phyloP scores from a whole-genome alignment of 129 eudicot species.

The Escallonia rubra region DNA sequence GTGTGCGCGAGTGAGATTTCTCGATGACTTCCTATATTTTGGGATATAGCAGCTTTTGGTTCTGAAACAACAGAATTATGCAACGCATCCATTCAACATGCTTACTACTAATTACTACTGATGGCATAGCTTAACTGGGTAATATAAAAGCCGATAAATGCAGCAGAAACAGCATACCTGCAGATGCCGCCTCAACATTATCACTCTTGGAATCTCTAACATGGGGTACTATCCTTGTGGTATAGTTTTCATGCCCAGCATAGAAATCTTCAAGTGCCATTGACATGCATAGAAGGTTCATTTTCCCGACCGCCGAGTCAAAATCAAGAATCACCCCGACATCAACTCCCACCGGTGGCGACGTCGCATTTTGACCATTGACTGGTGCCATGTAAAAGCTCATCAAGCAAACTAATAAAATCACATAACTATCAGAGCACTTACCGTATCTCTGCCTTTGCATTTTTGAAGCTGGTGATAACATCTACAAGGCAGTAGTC shows the following conservation, averaged over 20 bases:
- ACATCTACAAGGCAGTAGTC: no score
- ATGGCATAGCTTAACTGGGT: no score
- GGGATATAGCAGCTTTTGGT: no score
- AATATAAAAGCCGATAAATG: neutral
- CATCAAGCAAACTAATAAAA: neutral
- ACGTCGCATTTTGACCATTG: neutral
- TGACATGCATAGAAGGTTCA: slow-evolving; percentile 21
- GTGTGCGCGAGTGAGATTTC: no score
- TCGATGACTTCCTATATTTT: no score
- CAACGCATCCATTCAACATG: neutral
- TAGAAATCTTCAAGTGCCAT: slow-evolving; percentile 40
- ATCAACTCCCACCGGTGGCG: slow-evolving; percentile 3
- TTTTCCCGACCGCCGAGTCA: slow-evolving; percentile 23
- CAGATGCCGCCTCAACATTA: slow-evolving; percentile 40
- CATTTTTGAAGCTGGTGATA: no score
- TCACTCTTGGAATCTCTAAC: slow-evolving; percentile 29
- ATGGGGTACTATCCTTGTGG: slow-evolving; percentile 31
- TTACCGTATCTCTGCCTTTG: no score
- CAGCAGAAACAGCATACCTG: slow-evolving; percentile 21
- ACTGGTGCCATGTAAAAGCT: neutral
- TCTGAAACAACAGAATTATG: no score
- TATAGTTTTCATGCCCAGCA: slow-evolving; percentile 13
- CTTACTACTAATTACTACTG: no score
- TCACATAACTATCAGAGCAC: no score
- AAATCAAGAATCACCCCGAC: slow-evolving; percentile 45